These are phyloP conservation scores for Scheffersomyces titani DNA, from an alignment of 1,139 yeast species.

Conservation along the genomic window DNA sequence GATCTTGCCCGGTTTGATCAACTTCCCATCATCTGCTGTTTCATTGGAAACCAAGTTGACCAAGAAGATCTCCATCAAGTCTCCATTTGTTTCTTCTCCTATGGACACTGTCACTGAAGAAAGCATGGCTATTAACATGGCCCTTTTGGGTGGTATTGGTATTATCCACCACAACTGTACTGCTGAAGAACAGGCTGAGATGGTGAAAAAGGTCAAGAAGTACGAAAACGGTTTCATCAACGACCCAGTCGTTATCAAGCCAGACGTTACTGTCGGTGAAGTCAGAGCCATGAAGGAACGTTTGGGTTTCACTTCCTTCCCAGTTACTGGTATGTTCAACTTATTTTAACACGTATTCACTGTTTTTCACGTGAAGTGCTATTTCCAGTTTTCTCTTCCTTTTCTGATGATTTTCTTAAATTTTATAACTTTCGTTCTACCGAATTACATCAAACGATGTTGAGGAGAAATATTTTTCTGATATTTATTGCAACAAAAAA, in stretches of 20 bases:
- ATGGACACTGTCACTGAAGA: conserved; percentile 99
- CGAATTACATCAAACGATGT: conserved; percentile 96
- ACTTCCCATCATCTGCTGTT: conserved; percentile 80
- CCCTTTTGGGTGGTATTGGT: conserved; percentile 98
- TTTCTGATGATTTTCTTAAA: conserved; percentile 62
- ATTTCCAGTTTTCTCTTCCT: conserved; percentile 6
- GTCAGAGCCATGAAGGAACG: conserved; percentile 68
- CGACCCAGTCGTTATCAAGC: conserved; percentile 86
- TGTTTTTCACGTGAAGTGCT: conserved; percentile 4
- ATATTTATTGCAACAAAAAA: conserved; percentile 11
- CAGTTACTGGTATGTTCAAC: conserved; percentile 92
- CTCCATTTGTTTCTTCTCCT: conserved; percentile 97
- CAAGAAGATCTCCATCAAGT: conserved; percentile 83
- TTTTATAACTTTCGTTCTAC: conserved; percentile 99
- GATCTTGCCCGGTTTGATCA: conserved; percentile 92
- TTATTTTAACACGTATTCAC: not conserved
- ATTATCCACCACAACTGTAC: conserved; percentile 97
- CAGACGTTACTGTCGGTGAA: conserved; percentile 76
- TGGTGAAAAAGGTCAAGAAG: conserved; percentile 96
- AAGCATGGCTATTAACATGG: conserved; percentile 98
- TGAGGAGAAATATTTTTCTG: conserved; percentile 73
- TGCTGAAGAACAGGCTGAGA: conserved; percentile 95
- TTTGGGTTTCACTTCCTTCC: conserved; percentile 96
- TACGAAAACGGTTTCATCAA: conserved; percentile 97
- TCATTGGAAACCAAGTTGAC: conserved; percentile 83